phyloP scores from a whole-genome alignment of 805 yeast genomes.

The Wickerhamomyces pijperi region DNA sequence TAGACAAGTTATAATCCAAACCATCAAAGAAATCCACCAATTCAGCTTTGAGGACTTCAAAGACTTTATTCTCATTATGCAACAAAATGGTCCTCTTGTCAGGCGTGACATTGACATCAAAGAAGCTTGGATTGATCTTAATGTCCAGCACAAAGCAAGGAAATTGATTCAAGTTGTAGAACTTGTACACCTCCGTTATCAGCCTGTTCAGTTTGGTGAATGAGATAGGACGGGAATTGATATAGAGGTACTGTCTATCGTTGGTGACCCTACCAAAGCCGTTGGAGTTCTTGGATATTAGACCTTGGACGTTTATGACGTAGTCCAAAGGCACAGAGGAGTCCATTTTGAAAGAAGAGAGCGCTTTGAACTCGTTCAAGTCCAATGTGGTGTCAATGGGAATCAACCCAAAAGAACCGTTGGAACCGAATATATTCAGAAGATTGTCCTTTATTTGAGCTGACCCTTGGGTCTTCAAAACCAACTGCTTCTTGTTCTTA shows the following conservation, averaged over 20 bases:
- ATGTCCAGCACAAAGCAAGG: slow-evolving; percentile 65
- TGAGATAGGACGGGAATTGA: slow-evolving; percentile 68
- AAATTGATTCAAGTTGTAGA: slow-evolving; percentile 58
- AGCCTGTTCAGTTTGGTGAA: slow-evolving; percentile 44
- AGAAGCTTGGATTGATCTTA: slow-evolving; percentile 31
- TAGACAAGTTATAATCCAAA: slow-evolving; percentile 23
- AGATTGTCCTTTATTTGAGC: slow-evolving; percentile 44
- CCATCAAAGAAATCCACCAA: slow-evolving; percentile 35
- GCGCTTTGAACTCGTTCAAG: slow-evolving; percentile 19
- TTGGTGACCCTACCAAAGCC: slow-evolving; percentile 64
- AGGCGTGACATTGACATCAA: slow-evolving; percentile 89
- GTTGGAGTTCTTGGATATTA: slow-evolving; percentile 64
- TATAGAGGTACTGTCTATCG: slow-evolving; percentile 66
- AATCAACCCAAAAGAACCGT: slow-evolving; percentile 46
- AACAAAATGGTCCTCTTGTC: slow-evolving; percentile 70
- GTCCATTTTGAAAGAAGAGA: slow-evolving; percentile 5
- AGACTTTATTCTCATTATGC: slow-evolving; percentile 50
- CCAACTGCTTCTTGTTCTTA: slow-evolving; percentile 36
- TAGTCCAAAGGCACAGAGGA: slow-evolving; percentile 15
- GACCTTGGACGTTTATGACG: slow-evolving; percentile 38
- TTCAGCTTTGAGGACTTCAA: slow-evolving; percentile 44
- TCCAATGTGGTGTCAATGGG: slow-evolving; percentile 33
- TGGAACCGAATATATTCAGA: slow-evolving; percentile 59
- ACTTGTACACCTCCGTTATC: slow-evolving; percentile 63
- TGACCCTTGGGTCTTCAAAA: slow-evolving; percentile 49